These are phyloP conservation scores for Nakazawaea siamensis DNA, from an alignment of 805 yeast species.

Conservation along the genomic window DNA sequence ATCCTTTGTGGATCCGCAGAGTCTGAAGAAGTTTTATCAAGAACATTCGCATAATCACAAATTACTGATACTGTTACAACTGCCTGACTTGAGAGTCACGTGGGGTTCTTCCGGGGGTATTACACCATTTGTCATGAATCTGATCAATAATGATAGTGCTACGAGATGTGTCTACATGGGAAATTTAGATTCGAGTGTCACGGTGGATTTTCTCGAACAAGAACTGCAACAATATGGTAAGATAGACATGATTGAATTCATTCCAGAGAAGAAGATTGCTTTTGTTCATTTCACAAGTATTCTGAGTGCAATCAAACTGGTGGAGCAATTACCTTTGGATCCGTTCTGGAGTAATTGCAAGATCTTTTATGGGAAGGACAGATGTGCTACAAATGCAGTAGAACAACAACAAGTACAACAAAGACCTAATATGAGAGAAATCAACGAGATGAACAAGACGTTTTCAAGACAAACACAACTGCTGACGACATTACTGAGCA, in stretches of 20 bases:
- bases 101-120: slow-evolving; percentile 13
- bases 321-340: slow-evolving; percentile 26
- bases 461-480: slow-evolving; percentile 2
- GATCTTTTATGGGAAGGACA: slow-evolving; percentile 22
- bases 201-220: slow-evolving; percentile 15
- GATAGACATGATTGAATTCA: slow-evolving; percentile 26
- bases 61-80: slow-evolving; percentile 23
- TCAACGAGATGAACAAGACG: slow-evolving; percentile 10
- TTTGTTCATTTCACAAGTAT: slow-evolving; percentile 35
- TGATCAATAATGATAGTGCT: slow-evolving; percentile 22
- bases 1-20: slow-evolving; percentile 17
- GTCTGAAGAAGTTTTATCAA: slow-evolving; percentile 16
- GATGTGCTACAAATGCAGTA: slow-evolving; percentile 11
- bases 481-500: slow-evolving; percentile 3
- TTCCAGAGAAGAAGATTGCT: slow-evolving; percentile 16
- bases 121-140: slow-evolving; percentile 17
- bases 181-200: slow-evolving; percentile 16
- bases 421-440: slow-evolving; percentile 1
- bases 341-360: slow-evolving; percentile 16
- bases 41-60: slow-evolving; percentile 12
- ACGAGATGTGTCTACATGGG: slow-evolving; percentile 21
- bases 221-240: slow-evolving; percentile 33
- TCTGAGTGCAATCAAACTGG: slow-evolving; percentile 35
- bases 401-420: not conserved
- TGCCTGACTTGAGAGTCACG: slow-evolving; percentile 28